These are phyloP conservation scores for Morella rubra DNA, from an alignment of 306 rosid species.

Conservation along the genomic window DNA sequence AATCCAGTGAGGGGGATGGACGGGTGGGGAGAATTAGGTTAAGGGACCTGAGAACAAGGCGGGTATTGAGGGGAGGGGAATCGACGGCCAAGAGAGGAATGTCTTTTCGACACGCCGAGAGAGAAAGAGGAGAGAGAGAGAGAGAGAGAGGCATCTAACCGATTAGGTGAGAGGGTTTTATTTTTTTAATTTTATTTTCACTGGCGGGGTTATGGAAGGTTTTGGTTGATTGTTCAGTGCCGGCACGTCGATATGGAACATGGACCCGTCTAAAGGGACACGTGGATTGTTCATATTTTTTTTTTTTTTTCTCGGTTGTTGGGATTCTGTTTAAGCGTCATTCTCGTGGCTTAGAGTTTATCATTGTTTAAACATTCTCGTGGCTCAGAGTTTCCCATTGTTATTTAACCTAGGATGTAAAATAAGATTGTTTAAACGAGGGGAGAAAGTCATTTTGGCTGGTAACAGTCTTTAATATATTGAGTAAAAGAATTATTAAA, in stretches of 20 bases:
- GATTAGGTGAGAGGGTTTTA: not conserved
- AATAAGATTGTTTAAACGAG: no score
- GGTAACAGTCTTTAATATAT: no score
- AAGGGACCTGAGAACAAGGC: no score
- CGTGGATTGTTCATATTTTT: not conserved
- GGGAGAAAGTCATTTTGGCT: no score
- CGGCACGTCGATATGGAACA: not conserved
- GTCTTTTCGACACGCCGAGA: not conserved
- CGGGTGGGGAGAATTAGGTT: no score
- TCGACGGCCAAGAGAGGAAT: not conserved
- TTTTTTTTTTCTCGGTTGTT: no score
- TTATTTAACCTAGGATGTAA: no score
- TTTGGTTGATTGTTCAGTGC: conserved; percentile 1
- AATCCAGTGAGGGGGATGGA: no score
- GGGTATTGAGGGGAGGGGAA: no score
- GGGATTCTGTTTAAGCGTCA: not conserved
- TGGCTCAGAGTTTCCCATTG: no score
- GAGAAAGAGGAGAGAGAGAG: conserved; percentile 11
- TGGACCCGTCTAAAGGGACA: not conserved
- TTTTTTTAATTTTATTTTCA: not conserved
- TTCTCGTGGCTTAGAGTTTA: not conserved
- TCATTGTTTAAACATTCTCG: no score
- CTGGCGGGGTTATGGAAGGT: not conserved
- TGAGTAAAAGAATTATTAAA: no score
- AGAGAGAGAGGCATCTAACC: conserved; percentile 14